Conservation (phyloP, 2,329 filamentous ascomycete species). For the Talaromyces amestolkiae region DNA sequence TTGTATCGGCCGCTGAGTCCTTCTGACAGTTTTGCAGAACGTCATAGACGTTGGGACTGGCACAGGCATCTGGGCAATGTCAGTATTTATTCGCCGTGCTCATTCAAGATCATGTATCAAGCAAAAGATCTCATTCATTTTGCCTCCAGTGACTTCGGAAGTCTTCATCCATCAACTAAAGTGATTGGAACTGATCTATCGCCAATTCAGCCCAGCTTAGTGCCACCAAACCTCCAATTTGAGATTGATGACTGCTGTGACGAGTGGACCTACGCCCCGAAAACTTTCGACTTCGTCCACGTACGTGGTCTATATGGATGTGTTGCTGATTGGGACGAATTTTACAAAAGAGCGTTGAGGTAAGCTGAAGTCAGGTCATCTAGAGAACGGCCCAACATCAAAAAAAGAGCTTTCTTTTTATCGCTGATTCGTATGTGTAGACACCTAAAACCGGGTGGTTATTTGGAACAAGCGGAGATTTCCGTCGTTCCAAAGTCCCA, state of each 20-base stretch:
- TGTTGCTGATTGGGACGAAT: constrained; percentile 13
- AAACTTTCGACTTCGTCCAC: constrained; percentile 27
- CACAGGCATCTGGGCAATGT: constrained; percentile 18
- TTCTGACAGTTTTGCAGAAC: constrained; percentile 1
- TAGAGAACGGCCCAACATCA: background rate
- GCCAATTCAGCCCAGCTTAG: constrained; percentile 13
- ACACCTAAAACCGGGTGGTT: constrained; percentile 27
- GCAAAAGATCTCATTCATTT: background rate
- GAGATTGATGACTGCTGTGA: constrained; percentile 24
- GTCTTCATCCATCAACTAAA: constrained; percentile 6
- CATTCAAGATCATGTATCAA: background rate
- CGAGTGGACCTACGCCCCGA: constrained; percentile 21
- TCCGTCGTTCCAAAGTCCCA: constrained; percentile 21
- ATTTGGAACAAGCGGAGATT: constrained; percentile 22
- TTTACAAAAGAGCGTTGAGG: constrained; percentile 7
- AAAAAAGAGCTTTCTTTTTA: background rate
- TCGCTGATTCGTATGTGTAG: background rate
- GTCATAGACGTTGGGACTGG: constrained; percentile 18
- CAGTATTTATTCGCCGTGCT: constrained; percentile 3
- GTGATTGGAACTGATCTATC: constrained; percentile 19
- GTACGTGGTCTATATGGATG: constrained; percentile 21
- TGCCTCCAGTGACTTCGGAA: constrained; percentile 9
- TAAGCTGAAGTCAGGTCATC: background rate
- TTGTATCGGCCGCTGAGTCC: background rate
- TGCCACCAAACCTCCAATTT: constrained; percentile 24